Evolutionary conservation across 257 asterid species (phyloP).

Genomic region (Cynanchum wilfordii): DNA sequence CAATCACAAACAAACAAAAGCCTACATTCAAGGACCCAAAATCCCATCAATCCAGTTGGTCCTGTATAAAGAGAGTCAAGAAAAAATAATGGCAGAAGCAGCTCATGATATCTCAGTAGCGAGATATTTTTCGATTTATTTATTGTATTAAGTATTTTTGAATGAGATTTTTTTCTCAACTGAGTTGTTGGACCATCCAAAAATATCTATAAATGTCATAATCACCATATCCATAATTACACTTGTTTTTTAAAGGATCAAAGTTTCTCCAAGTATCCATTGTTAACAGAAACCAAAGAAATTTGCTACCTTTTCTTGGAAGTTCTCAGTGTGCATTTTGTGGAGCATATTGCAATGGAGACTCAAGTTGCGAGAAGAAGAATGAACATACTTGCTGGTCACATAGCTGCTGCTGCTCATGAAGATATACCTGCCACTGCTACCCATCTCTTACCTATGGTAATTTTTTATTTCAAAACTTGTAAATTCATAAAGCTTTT

Average conservation of each 20-base stretch:
- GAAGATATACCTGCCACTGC: constrained; percentile 67
- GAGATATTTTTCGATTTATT: constrained; percentile 13
- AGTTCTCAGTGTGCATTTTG: constrained; percentile 8
- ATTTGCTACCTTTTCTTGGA: neutral
- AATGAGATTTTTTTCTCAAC: constrained; percentile 13
- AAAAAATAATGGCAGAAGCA: too few relatives aligned
- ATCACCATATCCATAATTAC: constrained; percentile 1
- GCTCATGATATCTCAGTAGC: neutral
- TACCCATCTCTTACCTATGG: constrained; percentile 74
- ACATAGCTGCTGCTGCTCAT: constrained; percentile 43
- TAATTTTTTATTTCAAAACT: constrained; percentile 12
- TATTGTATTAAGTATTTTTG: constrained; percentile 1
- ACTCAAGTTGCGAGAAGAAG: constrained; percentile 53
- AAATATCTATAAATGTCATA: constrained; percentile 27
- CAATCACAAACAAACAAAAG: too few relatives aligned
- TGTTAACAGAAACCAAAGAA: neutral
- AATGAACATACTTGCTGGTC: constrained; percentile 49
- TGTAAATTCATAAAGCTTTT: neutral
- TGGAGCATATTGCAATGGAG: constrained; percentile 43
- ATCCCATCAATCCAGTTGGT: too few relatives aligned
- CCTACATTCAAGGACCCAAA: too few relatives aligned
- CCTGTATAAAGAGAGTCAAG: too few relatives aligned
- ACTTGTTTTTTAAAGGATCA: constrained; percentile 16
- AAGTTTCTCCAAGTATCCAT: constrained; percentile 6
- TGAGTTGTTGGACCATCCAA: constrained; percentile 10